Percentiles rank a stretch among this genome's conserved stretches.
Conservation (phyloP, 768 basidiomycete genomes). For the Galerina marginata region DNA sequence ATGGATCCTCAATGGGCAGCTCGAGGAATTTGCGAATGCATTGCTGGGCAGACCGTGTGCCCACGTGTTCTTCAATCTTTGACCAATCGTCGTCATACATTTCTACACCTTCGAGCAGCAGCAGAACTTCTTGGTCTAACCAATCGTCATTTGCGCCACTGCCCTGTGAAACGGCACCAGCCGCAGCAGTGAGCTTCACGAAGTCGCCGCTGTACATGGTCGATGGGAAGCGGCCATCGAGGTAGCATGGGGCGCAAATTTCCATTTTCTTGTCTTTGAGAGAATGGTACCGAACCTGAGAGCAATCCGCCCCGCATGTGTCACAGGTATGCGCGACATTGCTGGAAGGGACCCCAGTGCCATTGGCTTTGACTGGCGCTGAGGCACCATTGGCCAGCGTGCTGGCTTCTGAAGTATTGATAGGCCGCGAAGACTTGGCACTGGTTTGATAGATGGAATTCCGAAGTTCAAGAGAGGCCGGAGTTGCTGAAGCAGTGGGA, state of each 20-base stretch:
- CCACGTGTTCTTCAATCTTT: constrained; percentile 90
- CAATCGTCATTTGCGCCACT: constrained; percentile 66
- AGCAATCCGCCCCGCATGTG: constrained; percentile 95
- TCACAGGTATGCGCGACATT: constrained; percentile 79
- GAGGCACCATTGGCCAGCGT: constrained; percentile 61
- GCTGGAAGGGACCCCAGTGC: constrained; percentile 47
- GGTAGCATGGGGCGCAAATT: constrained; percentile 91
- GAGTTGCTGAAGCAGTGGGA: constrained; percentile 42
- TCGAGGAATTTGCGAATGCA: constrained; percentile 96
- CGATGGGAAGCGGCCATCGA: constrained; percentile 95
- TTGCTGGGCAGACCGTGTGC: constrained; percentile 89
- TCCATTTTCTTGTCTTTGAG: constrained; percentile 92
- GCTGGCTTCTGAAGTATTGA: constrained; percentile 72
- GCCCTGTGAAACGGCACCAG: constrained; percentile 45
- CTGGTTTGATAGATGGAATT: constrained; percentile 89
- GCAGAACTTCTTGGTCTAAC: constrained; percentile 88
- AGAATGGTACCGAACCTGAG: constrained; percentile 86
- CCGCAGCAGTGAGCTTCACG: constrained; percentile 72
- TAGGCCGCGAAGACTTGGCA: constrained; percentile 76
- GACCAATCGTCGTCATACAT: constrained; percentile 99
- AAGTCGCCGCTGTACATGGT: constrained; percentile 98
- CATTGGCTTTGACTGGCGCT: constrained; percentile 50
- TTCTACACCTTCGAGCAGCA: constrained; percentile 94
- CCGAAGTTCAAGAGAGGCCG: constrained; percentile 86
- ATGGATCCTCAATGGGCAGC: constrained; percentile 95